These are phyloP conservation scores for Selaginella tamariscina DNA, from an alignment of 75 land plant genomes.

Conservation along the genomic window DNA sequence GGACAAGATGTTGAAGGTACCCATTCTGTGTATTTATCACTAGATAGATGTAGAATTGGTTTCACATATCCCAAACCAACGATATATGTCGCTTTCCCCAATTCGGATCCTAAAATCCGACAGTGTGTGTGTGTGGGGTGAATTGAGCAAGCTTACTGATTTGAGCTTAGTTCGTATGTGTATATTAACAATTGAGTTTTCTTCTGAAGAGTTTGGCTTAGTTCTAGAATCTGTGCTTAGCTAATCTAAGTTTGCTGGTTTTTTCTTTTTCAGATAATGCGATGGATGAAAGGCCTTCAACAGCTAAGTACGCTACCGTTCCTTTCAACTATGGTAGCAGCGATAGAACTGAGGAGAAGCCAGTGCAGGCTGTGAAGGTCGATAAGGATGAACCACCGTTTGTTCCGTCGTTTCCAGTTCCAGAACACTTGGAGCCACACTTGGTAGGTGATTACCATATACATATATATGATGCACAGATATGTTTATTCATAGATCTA, in stretches of 20 bases:
- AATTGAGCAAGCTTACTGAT: neutral
- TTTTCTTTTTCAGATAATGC: conserved; percentile 22
- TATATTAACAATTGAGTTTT: neutral
- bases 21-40: neutral
- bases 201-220: neutral
- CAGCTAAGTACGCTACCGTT: conserved; percentile 1
- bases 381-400: conserved; percentile 17
- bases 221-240: neutral
- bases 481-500: neutral
- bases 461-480: neutral
- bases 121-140: neutral
- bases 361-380: neutral
- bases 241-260: neutral
- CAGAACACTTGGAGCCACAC: conserved; percentile 39
- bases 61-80: no score
- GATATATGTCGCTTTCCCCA: no score
- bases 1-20: neutral
- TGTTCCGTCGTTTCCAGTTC: conserved; percentile 57
- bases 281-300: neutral
- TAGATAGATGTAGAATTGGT: neutral
- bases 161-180: neutral
- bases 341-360: neutral
- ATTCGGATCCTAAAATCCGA: neutral
- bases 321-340: conserved; percentile 17
- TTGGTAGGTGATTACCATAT: conserved; percentile 38